phyloP scores from a whole-genome alignment of 129 eudicot genomes.

The Chrysanthemum makinoi region DNA sequence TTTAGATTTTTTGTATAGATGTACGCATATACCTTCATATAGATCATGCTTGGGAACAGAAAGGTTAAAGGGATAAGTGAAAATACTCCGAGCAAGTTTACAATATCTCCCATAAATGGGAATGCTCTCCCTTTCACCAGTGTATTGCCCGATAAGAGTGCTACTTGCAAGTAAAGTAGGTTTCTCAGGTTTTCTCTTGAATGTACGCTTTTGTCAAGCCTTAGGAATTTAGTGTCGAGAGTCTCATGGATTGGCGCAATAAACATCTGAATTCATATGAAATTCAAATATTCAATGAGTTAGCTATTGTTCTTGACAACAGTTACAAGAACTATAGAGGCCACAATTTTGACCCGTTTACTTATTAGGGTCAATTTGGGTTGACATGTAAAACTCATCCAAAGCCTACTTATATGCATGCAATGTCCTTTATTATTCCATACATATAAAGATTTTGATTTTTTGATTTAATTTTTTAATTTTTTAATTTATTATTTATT shows the following conservation, averaged over 20 bases:
- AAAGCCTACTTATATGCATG: too few relatives aligned
- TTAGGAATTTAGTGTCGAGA: constrained; percentile 53
- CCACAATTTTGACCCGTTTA: too few relatives aligned
- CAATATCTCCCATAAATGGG: constrained; percentile 64
- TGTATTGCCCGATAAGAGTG: constrained; percentile 43
- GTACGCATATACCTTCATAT: constrained; percentile 35
- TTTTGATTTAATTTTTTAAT: too few relatives aligned
- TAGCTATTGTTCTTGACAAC: neutral
- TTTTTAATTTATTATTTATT: too few relatives aligned
- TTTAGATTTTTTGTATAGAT: constrained; percentile 2
- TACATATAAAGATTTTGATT: too few relatives aligned
- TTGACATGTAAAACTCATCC: too few relatives aligned
- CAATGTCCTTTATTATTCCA: too few relatives aligned
- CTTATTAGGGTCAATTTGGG: neutral
- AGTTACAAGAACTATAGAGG: neutral
- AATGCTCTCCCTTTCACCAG: constrained; percentile 52
- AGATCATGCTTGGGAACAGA: constrained; percentile 52
- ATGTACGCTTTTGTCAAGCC: constrained; percentile 43
- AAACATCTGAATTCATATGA: constrained; percentile 41
- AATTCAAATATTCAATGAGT: neutral
- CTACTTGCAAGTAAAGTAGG: constrained; percentile 38
- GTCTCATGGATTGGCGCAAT: constrained; percentile 50
- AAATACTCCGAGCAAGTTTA: constrained; percentile 49
- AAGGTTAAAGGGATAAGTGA: constrained; percentile 49
- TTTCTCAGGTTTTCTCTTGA: constrained; percentile 47